These are phyloP conservation scores for Podospora appendiculata DNA, from an alignment of 495 filamentous ascomycete species.

Conservation along the genomic window DNA sequence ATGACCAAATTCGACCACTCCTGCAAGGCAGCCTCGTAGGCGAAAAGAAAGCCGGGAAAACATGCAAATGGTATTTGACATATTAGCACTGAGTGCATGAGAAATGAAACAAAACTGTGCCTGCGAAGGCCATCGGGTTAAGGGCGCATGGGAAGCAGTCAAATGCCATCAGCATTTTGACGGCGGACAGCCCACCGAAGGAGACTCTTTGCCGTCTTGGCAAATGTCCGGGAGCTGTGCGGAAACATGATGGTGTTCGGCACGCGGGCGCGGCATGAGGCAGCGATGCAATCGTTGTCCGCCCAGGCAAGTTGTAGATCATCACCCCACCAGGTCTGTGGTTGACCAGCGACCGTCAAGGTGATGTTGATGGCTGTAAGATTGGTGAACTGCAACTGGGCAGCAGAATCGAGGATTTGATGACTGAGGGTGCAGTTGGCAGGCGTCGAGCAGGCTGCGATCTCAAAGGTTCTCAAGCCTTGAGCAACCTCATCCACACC, in stretches of 20 bases:
- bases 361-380: constrained; percentile 32
- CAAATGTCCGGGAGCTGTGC: background rate
- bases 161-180: background rate
- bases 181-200: constrained; percentile 17
- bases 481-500: constrained; percentile 16
- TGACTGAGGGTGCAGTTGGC: constrained; percentile 26
- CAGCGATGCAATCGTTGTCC: constrained; percentile 30
- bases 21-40: constrained; percentile 1
- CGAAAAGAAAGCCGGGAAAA: constrained; percentile 6
- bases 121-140: background rate
- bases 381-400: constrained; percentile 19
- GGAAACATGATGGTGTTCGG: constrained; percentile 19
- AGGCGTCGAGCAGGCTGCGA: constrained; percentile 24
- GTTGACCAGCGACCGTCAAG: constrained; percentile 16
- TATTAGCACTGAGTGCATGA: constrained; percentile 6
- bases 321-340: constrained; percentile 34
- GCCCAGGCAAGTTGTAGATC: constrained; percentile 36
- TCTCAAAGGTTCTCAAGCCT: constrained; percentile 15
- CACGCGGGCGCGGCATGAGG: constrained; percentile 28
- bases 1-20: constrained; percentile 4
- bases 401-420: constrained; percentile 17
- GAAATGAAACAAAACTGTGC: constrained; percentile 11
- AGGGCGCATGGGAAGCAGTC: background rate
- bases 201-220: constrained; percentile 1
- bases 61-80: constrained; percentile 19